Conservation (phyloP, 352 stramenopile genomes). For the Pythium utonaiense region DNA sequence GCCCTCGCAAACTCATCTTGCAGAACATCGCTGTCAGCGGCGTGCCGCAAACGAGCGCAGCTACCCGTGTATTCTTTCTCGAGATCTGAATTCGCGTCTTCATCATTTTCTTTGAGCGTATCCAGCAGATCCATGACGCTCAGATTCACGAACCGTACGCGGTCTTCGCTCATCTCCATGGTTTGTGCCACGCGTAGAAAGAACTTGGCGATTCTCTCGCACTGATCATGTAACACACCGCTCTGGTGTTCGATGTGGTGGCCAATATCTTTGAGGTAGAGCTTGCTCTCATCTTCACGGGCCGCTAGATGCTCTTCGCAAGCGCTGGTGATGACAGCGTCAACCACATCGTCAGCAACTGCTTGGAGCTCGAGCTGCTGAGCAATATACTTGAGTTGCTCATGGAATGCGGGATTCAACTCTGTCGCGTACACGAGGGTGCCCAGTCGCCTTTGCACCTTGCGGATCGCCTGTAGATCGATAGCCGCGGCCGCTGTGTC, state of each 20-base stretch:
- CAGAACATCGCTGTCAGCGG: constrained; percentile 56
- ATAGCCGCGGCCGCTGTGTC: constrained; percentile 16
- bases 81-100: constrained; percentile 38
- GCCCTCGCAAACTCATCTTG: constrained; percentile 52
- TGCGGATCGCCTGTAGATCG: constrained; percentile 79
- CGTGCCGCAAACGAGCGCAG: constrained; percentile 64
- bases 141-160: constrained; percentile 59
- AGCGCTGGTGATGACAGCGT: constrained; percentile 44
- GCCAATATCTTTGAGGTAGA: constrained; percentile 60
- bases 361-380: constrained; percentile 58
- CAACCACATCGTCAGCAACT: constrained; percentile 67
- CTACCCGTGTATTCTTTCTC: constrained; percentile 48
- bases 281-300: constrained; percentile 43
- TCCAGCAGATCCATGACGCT: constrained; percentile 74
- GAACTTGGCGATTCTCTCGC: constrained; percentile 63
- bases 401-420: constrained; percentile 42
- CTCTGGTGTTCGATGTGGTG: constrained; percentile 55
- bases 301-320: constrained; percentile 50
- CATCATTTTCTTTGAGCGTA: constrained; percentile 67
- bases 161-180: constrained; percentile 54
- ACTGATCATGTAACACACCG: constrained; percentile 43
- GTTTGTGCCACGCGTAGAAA: constrained; percentile 45
- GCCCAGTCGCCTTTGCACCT: constrained; percentile 70
- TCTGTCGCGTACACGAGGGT: constrained; percentile 75
- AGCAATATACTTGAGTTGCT: constrained; percentile 44